Percentiles rank a stretch among this genome's conserved stretches.
Evolutionary conservation across 441 rosid species (phyloP).

Genomic region (Brassica balearica): DNA sequence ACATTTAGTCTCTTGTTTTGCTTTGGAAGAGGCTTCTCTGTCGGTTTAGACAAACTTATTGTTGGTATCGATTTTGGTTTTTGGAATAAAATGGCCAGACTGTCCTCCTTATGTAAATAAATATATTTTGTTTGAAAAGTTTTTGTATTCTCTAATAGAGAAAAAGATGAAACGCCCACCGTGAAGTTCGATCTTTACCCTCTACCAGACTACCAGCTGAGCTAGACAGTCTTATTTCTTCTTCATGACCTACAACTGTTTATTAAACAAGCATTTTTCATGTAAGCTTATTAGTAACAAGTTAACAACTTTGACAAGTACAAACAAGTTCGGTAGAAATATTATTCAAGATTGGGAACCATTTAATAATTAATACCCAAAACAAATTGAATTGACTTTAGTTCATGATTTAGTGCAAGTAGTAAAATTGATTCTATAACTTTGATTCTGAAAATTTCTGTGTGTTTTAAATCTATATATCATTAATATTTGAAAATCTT

Average conservation of each 20-base stretch:
- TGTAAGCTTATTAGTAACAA: not conserved
- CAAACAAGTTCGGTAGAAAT: not conserved
- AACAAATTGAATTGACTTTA: not conserved
- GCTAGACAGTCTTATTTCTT: not conserved
- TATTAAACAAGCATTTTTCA: not conserved
- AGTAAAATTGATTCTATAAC: not conserved
- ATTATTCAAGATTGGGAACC: not conserved
- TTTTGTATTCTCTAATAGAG: not conserved
- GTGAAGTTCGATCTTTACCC: not conserved
- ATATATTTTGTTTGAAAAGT: not conserved
- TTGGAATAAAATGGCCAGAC: not conserved
- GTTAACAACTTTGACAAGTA: not conserved
- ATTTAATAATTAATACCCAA: not conserved
- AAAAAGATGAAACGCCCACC: not conserved
- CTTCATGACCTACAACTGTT: not conserved
- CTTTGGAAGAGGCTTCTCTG: conserved; percentile 2
- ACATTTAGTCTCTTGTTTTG: conserved; percentile 25
- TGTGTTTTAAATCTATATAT: not conserved
- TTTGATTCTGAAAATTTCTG: not conserved
- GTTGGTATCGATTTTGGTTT: not conserved
- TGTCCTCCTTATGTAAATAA: conserved; percentile 6
- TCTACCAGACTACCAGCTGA: not conserved
- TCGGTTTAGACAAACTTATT: not conserved
- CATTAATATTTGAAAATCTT: not conserved
- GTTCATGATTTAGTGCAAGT: not conserved